Base-by-base conservation (phyloP, 2,329 filamentous ascomycete genomes). In the Cordyceps pruinosa region DNA sequence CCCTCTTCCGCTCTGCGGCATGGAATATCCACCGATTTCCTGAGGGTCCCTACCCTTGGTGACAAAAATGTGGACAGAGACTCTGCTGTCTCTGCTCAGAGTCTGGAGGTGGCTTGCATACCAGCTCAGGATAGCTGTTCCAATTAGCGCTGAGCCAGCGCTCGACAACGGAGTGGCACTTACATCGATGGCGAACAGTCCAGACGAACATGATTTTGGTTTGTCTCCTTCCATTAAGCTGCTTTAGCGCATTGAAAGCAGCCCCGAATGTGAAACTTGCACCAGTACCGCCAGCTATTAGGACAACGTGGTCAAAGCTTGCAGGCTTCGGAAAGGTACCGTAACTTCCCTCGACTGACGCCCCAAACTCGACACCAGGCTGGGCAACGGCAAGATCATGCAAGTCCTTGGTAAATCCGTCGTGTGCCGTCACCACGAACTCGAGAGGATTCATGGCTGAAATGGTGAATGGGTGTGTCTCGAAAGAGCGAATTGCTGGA, bases 381-480 rank as follows among this genome's bases (percentile, higher is more conserved):
- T 81, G 72, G 10, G 73, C 68, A 9, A 70, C 47, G 0, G 82
- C 82, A 60, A 77, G 77, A 23, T 72, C 68, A 67, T 84, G 77
- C 15, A 86, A 69, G 53, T 79, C 76, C 12, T 72, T 71, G 0
- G 83, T 86, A 65, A 86, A 86, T 6, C 82, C 83, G 62, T 82
- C 76, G 60, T 82, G 75, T 0, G 82, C 77, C 49, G 77, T 75
- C 53, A 86, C 75, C 23, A 86, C 75, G 50, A 86, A 81, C 69
- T 86, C 81, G 30, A 82, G 64, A 0, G 80, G 78, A 32, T 76
- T 68, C 17, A 73, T 75, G 23, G 74, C 69, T 23, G 79, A 78
- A 49, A 86, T 80, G 2, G 83, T 86, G 62, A 87, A 87, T 0
- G 84, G 84, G 60, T 88, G 85, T 2, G 79, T 83, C 67, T 87